Conservation (phyloP, 129 eudicot species). For the Smallanthus sonchifolius region DNA sequence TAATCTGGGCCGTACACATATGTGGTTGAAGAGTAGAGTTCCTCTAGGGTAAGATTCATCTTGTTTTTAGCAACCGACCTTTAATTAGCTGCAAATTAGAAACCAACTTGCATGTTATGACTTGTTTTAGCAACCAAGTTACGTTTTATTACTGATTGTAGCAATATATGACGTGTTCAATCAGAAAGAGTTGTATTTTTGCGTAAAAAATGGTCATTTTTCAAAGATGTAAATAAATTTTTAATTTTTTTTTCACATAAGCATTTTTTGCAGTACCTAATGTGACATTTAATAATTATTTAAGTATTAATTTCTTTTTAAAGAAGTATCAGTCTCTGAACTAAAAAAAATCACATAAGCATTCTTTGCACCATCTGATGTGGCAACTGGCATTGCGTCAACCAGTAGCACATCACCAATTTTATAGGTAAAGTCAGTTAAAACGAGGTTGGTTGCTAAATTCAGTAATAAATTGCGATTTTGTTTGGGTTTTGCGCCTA, state of each 20-base stretch:
- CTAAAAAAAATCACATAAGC: neutral
- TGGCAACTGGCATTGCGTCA: neutral
- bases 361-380: neutral
- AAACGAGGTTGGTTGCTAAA: neutral
- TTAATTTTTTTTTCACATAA: neutral
- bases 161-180: neutral
- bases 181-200: too few species aligned
- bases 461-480: neutral
- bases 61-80: neutral
- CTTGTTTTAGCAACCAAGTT: neutral
- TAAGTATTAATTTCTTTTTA: neutral
- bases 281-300: neutral
- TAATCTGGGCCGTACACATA: conserved; percentile 64
- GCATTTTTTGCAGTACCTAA: neutral
- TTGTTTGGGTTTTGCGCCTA: too few species aligned
- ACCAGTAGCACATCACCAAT: neutral
- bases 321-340: too few species aligned
- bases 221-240: neutral
- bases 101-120: neutral
- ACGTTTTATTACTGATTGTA: neutral
- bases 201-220: neutral
- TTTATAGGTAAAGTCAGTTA: neutral
- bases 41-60: conserved; percentile 67
- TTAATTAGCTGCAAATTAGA: neutral
- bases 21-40: conserved; percentile 89